Evolutionary conservation across 2,329 filamentous ascomycete genomes (phyloP).

Genomic region (Knufia fluminis): DNA sequence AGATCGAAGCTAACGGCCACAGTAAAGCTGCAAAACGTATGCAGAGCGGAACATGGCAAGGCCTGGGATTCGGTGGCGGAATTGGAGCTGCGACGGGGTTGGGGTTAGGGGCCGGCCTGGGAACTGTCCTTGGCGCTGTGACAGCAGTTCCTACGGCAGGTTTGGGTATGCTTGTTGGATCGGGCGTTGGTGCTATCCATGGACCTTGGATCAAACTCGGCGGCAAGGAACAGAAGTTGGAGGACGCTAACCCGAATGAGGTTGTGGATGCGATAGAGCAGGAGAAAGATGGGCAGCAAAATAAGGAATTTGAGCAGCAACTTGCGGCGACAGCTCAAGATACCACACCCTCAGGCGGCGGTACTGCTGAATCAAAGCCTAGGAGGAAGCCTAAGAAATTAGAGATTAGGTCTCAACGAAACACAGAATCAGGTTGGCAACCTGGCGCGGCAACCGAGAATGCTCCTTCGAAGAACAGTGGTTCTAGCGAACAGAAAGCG

Average conservation of each 20-base stretch:
- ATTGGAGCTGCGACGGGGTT: slow-evolving; percentile 17
- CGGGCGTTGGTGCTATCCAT: slow-evolving; percentile 13
- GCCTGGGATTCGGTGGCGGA: slow-evolving; percentile 15
- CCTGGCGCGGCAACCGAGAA: neutral
- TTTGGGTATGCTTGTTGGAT: slow-evolving; percentile 15
- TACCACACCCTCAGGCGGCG: neutral
- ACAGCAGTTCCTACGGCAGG: slow-evolving; percentile 13
- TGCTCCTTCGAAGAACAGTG: neutral
- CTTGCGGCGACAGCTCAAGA: neutral
- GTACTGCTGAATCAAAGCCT: slow-evolving; percentile 3
- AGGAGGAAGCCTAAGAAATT: slow-evolving; percentile 16
- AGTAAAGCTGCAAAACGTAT: slow-evolving; percentile 17
- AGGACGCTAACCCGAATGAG: slow-evolving; percentile 15
- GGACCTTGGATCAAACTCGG: slow-evolving; percentile 17
- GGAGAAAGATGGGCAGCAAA: slow-evolving; percentile 7
- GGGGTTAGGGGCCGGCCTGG: slow-evolving; percentile 14
- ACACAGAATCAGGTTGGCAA: too few relatives aligned
- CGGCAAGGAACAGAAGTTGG: slow-evolving; percentile 15
- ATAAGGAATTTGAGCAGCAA: neutral
- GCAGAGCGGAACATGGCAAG: slow-evolving; percentile 16
- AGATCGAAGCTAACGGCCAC: slow-evolving; percentile 16
- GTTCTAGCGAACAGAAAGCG: neutral
- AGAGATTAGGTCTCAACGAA: slow-evolving; percentile 14
- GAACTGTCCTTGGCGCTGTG: slow-evolving; percentile 13
- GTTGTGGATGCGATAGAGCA: slow-evolving; percentile 14